Percentiles rank a stretch among this genome's conserved stretches.
Evolutionary conservation across 2,329 filamentous ascomycete genomes (phyloP).

Genomic region (Reticulascus tulasneorum): DNA sequence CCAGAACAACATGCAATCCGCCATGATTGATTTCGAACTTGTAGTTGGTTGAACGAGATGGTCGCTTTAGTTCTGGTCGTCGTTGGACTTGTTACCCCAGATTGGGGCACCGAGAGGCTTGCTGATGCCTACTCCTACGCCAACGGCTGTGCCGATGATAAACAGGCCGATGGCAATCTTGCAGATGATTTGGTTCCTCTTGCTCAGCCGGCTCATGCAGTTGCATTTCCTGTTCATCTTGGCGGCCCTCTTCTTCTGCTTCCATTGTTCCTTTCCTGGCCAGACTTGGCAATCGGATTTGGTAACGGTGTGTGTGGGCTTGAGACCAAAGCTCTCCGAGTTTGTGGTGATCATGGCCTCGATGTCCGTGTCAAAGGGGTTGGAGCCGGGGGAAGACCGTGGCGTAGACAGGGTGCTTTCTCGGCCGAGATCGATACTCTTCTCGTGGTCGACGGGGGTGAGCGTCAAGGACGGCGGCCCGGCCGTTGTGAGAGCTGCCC

Average conservation of each 20-base stretch:
- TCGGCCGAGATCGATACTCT: conserved; percentile 23
- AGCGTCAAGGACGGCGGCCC: conserved; percentile 2
- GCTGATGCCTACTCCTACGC: conserved; percentile 57
- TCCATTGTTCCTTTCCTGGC: conserved; percentile 59
- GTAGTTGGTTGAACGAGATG: background rate
- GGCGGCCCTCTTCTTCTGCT: conserved; percentile 52
- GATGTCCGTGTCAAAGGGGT: conserved; percentile 56
- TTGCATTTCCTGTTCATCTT: conserved; percentile 49
- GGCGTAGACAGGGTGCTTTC: conserved; percentile 41
- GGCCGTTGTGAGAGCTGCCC: conserved; percentile 8
- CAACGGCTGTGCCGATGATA: conserved; percentile 50
- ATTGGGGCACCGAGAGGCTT: conserved; percentile 57
- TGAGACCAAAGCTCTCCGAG: conserved; percentile 25
- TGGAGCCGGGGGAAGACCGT: conserved; percentile 34
- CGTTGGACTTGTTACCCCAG: conserved; percentile 39
- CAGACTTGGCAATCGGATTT: conserved; percentile 50
- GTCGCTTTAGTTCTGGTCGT: background rate
- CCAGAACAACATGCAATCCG: background rate
- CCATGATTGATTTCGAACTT: background rate
- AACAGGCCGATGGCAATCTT: conserved; percentile 52
- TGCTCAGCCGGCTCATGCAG: conserved; percentile 49
- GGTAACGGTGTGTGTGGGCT: conserved; percentile 30
- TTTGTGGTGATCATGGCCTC: conserved; percentile 45
- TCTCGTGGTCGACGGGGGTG: conserved; percentile 16
- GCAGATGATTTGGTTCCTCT: conserved; percentile 48